Evolutionary conservation across 1,284 basidiomycete species (phyloP), one percentile per base, ranked within the genome.

Genomic region (Leccinum cinnamomeum): DNA sequence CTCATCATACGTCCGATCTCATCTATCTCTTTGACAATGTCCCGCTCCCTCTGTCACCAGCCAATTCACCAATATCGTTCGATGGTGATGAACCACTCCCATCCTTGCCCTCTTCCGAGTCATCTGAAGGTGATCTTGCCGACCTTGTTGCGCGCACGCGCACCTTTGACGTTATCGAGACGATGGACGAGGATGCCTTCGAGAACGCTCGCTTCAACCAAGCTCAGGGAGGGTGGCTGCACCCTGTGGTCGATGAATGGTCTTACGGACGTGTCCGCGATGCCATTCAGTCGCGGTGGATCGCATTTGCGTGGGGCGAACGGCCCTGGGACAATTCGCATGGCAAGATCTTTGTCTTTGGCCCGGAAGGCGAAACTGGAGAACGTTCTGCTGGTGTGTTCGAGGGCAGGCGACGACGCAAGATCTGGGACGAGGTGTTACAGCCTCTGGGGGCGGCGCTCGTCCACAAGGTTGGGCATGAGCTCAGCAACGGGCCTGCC

Each of bases 21-120:
- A 80, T 89, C 62, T 91, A 90, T 73, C 80, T 91, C 56, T 91
- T 91, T 74, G 90, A 90, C 74, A 91, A 84, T 63, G 81, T 87
- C 7, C 85, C 87, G 30, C 74, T 79, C 2, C 82, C 79, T 58
- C 76, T 79, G 11, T 73, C 73, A 39, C 68, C 73, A 7, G 60
- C 57, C 25, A 57, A 30, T 62, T 76, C 78, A 1, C 79, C 79
- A 41, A 75, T 79, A 35, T 77, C 76, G 20, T 74, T 75, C 55
- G 76, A 76, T 35, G 74, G 76, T 39, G 79, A 80, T 41, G 73
- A 75, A 58, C 62, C 63, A 4, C 65, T 73, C 25, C 69, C 68
- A 51, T 74, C 74, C 5, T 41, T 76, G 8, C 57, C 74, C n/a
- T 76, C 75, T 23, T 72, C 75, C 8, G 66, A 60, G 23, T 74